Evolutionary conservation across 2,329 filamentous ascomycete species (phyloP).

Genomic region (Lachnellula occidentalis): DNA sequence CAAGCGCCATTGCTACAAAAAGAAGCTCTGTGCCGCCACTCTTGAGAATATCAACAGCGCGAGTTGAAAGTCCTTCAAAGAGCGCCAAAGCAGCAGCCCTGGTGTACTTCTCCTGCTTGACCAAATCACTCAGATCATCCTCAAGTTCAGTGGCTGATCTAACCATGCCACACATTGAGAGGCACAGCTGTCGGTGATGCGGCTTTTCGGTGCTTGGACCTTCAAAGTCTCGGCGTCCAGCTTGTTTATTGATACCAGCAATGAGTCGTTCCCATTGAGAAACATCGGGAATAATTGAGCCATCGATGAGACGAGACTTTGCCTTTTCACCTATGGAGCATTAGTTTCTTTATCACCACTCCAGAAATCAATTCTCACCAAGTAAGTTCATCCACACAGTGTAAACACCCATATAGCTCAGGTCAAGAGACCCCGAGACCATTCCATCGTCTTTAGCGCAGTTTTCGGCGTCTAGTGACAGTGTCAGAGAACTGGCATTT

Average conservation of each 20-base stretch:
- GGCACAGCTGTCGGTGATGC: constrained; percentile 67
- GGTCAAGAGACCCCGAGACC: constrained; percentile 60
- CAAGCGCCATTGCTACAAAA: constrained; percentile 62
- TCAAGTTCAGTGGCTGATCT: constrained; percentile 45
- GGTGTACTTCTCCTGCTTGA: constrained; percentile 52
- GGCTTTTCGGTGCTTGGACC: constrained; percentile 59
- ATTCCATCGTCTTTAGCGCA: constrained; percentile 64
- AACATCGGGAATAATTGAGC: constrained; percentile 38
- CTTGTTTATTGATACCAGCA: constrained; percentile 56
- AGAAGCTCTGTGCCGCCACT: constrained; percentile 62
- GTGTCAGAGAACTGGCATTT: neutral
- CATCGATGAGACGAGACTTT: constrained; percentile 43
- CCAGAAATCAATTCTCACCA: constrained; percentile 39
- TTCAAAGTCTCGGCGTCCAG: constrained; percentile 56
- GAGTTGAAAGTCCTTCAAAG: constrained; percentile 63
- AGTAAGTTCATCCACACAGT: constrained; percentile 68
- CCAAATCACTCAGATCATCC: constrained; percentile 40
- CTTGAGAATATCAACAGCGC: constrained; percentile 66
- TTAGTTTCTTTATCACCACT: neutral
- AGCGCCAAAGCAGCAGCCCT: constrained; percentile 72
- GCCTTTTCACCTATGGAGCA: constrained; percentile 40
- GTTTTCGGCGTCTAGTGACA: constrained; percentile 50
- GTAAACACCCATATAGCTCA: constrained; percentile 70
- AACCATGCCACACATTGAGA: constrained; percentile 70
- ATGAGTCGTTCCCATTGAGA: constrained; percentile 57